Conservation (phyloP, 176 grass and related monocot genomes). For the Pharus latifolius region DNA sequence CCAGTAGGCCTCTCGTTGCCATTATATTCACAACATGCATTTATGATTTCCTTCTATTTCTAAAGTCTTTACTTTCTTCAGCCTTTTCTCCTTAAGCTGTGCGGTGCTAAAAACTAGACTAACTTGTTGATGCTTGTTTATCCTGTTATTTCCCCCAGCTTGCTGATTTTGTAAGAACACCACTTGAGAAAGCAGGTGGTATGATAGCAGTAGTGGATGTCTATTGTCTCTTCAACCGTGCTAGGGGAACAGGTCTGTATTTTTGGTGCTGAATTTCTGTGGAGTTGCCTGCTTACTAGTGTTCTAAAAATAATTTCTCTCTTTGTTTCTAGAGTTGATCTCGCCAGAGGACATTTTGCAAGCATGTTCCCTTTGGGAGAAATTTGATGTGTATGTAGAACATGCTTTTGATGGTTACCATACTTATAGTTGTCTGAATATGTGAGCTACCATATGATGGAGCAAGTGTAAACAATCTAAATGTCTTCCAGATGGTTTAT, state of each 20-base stretch:
- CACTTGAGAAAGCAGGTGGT: slow-evolving; percentile 87
- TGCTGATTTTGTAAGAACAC: slow-evolving; percentile 79
- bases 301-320: slow-evolving; percentile 21
- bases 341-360: slow-evolving; percentile 98
- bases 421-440: slow-evolving; percentile 25
- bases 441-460: slow-evolving; percentile 14
- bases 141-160: slow-evolving; percentile 30
- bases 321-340: slow-evolving; percentile 66
- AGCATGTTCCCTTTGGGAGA: slow-evolving; percentile 91
- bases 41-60: not conserved
- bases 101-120: not conserved
- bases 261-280: slow-evolving; percentile 12
- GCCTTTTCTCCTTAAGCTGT: not conserved
- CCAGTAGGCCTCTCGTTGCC: no score
- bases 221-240: slow-evolving; percentile 94
- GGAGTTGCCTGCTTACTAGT: not conserved
- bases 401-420: slow-evolving; percentile 22
- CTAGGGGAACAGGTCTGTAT: slow-evolving; percentile 78
- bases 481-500: slow-evolving; percentile 31
- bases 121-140: not conserved
- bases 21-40: no score
- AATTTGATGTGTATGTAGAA: slow-evolving; percentile 97
- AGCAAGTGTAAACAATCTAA: not conserved
- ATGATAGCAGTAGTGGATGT: slow-evolving; percentile 92
- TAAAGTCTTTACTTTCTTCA: not conserved